Evolutionary conservation across 371 early-diverging fungal species (phyloP), one percentile per base, ranked within the genome.

Genomic region (Thermomucor indicae-seudaticae): DNA sequence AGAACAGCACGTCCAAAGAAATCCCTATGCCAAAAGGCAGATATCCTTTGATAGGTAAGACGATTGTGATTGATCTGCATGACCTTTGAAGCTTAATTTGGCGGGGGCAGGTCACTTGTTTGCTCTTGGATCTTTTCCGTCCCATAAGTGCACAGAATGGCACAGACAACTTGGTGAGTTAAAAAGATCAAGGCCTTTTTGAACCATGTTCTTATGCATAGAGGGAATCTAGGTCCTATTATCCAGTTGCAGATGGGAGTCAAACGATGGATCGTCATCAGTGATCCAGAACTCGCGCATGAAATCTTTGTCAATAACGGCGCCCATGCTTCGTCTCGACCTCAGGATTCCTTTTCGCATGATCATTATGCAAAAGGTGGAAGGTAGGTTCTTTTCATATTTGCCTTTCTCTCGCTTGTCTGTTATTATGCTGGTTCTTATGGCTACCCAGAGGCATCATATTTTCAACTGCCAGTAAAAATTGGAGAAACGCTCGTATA

Each of bases 201-300:
- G n/a, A n/a, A n/a, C n/a, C n/a, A n/a, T n/a, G n/a, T n/a, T n/a
- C n/a, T n/a, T 49, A 20, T 39, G 27, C 20, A 6, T 8, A 22
- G 10, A 19, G 19, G 16, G 16, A 27, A 7, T 32, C 2, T 12
- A 52, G 49, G 44, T 22, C 62, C 62, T 4, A 38, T 61, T 17
- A 34, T 52, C 27, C 41, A 28, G 16, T 22, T 61, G 8, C 3
- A 49, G 17, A 45, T 61, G 43, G 62, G 62, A 23, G 52, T 42
- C n/a, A 46, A 44, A 16, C 25, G 24, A 16, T 47, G 43, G 37
- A 49, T 61, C 24, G 22, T 52, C 22, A 56, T 61, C 29, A 38
- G 44, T 6, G 62, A 61, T 30, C 49, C 62, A 20, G 12, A 29
- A 16, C 24, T 57, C 14, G 62, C 62, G 4, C 62, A 61, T 46